Evolutionary conservation across 768 basidiomycete genomes (phyloP).

Genomic region (Macrocybe gigantea): DNA sequence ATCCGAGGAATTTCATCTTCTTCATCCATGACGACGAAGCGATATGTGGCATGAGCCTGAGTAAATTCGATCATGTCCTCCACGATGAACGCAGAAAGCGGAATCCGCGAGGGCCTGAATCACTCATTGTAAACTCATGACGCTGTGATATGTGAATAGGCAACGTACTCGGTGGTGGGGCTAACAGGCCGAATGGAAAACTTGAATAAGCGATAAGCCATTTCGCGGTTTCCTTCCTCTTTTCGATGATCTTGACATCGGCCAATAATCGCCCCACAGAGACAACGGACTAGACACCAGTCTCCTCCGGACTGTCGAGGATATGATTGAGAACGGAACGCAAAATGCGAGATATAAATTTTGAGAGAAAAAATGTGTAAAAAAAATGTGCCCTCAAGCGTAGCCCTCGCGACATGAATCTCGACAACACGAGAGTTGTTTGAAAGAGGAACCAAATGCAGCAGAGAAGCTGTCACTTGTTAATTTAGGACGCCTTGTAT

Average conservation of each 20-base stretch:
- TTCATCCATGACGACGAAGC: slow-evolving; percentile 85
- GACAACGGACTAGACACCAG: slow-evolving; percentile 64
- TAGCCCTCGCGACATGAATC: slow-evolving; percentile 81
- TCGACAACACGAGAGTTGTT: slow-evolving; percentile 83
- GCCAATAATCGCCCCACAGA: slow-evolving; percentile 82
- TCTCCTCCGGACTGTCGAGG: slow-evolving; percentile 47
- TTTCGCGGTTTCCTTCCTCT: slow-evolving; percentile 22
- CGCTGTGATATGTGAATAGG: neutral
- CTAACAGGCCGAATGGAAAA: slow-evolving; percentile 75
- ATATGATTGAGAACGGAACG: slow-evolving; percentile 6
- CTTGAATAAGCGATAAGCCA: slow-evolving; percentile 72
- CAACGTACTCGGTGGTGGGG: slow-evolving; percentile 55
- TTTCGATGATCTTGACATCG: slow-evolving; percentile 50
- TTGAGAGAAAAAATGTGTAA: slow-evolving; percentile 10
- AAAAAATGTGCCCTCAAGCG: slow-evolving; percentile 70
- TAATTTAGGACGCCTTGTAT: slow-evolving; percentile 92
- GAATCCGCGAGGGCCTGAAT: slow-evolving; percentile 39
- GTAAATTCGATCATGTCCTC: slow-evolving; percentile 90
- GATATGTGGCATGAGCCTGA: slow-evolving; percentile 89
- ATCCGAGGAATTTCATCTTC: slow-evolving; percentile 77
- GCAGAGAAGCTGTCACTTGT: slow-evolving; percentile 18
- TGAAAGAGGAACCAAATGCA: slow-evolving; percentile 43
- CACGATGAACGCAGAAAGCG: slow-evolving; percentile 84
- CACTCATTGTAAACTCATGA: slow-evolving; percentile 1
- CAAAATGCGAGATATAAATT: slow-evolving; percentile 9